These are phyloP conservation scores for Selaginella moellendorffii DNA, from an alignment of 75 land plant species.

Conservation along the genomic window DNA sequence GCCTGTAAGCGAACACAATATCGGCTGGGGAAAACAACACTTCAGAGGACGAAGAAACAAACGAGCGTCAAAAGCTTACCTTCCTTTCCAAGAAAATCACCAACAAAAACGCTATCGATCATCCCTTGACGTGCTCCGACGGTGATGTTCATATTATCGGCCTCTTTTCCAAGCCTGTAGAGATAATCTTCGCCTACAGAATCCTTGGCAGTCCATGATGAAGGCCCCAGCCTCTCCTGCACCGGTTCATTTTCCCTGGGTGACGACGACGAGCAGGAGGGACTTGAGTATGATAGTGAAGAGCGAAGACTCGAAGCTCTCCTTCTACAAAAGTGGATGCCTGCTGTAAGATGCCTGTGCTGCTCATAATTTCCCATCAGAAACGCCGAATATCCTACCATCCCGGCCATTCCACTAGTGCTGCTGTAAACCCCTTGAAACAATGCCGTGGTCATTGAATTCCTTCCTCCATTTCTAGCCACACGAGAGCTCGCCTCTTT, in stretches of 20 bases:
- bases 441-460: no score
- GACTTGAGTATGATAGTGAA: no score
- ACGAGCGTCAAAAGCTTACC: no score
- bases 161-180: constrained; percentile 75
- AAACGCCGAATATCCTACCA: background rate
- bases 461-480: no score
- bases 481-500: no score
- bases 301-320: no score
- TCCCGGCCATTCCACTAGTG: background rate
- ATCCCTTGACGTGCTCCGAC: constrained; percentile 80
- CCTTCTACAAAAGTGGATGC: no score
- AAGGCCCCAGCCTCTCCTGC: constrained; percentile 11
- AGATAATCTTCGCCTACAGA: constrained; percentile 68
- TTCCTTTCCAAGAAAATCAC: constrained; percentile 77
- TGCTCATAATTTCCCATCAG: background rate
- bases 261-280: no score
- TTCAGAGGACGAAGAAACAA: no score
- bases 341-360: no score
- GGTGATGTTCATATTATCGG: constrained; percentile 75
- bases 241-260: no score
- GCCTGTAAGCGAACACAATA: constrained; percentile 88
- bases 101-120: constrained; percentile 68
- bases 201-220: constrained; percentile 83
- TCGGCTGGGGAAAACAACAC: constrained; percentile 49
- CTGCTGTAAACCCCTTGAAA: no score